Evolutionary conservation across 139 green algal species (phyloP), one percentile per base, ranked within the genome.

Genomic region (Coelastrella sp.): DNA sequence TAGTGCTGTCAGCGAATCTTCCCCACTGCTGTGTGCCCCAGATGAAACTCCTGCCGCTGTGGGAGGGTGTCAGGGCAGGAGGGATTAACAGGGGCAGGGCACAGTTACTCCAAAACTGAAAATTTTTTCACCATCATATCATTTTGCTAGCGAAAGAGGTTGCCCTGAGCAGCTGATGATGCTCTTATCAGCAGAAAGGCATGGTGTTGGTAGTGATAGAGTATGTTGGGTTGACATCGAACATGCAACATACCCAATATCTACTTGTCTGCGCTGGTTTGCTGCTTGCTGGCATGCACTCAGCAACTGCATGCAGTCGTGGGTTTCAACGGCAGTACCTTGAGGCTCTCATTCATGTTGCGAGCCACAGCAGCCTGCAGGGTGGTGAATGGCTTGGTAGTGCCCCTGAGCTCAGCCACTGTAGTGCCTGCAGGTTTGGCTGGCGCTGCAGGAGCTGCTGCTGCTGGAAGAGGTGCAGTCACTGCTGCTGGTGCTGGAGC

Each of bases 291-390:
- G 66, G 17, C 66, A 75, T 20, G 19, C 66, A 20, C 17, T 20
- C 17, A 19, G 35, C 1, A 1, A 49, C 35, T 49, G 35, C 12
- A 72, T 17, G 63, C 63, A 72, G 63, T 17, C 5, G 15, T 72
- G 63, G 63, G 20, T 75, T 76, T 60, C 60, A 60, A 56, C 5
- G 35, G 8, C 24, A 56, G 61, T 82, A 99, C 98, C 93, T 96
- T 95, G 7, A 99, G 95, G 87, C 93, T 97, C 73, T 97, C 95
- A 12, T 96, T 90, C 98, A 99, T 99, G 95, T 99, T 99, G 78
- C 95, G 96, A 10, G 94, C 92, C 49, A 99, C 97, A 17, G 98
- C 97, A 58, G 83, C 70, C 94, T 99, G 97, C 94, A 99, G 95
- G 8, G 94, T 85, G 78, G 92, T 98, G 94, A 99, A 98, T 22